Evolutionary conservation across 1,139 yeast species (phyloP), one percentile per base, ranked within the genome.

Genomic region (Pichia sp.): DNA sequence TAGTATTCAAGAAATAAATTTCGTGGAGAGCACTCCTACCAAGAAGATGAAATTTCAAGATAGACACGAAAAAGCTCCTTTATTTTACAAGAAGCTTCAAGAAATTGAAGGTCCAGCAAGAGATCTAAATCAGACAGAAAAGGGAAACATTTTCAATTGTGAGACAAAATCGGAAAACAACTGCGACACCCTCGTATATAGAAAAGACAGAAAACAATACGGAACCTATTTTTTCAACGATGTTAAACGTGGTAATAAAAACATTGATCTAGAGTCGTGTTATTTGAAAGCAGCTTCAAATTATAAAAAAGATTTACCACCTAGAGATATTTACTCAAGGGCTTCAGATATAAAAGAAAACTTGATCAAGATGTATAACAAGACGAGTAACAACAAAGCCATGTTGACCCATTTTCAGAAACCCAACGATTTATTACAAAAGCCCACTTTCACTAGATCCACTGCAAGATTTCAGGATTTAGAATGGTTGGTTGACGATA

Each of bases 401-500:
- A 35, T 16, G 29, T n/a, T 7, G 23, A 27, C 16, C 23, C 44
- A 40, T 23, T 36, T 16, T 27, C 8, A 9, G 10, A 27, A 28
- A 7, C 33, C 23, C 23, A 16, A 16, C 33, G 23, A 16, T 16
- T 16, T 16, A 16, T 16, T 16, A 10, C 33, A 33, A n/a, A 48
- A 44, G 27, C 49, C 54, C 27, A 33, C 53, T 3, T 53, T 54
- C 28, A 52, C 49, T 2, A 46, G 55, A 35, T 52, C 54, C 4
- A 49, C 57, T 2, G 49, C 49, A 4, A 40, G 60, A 41, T 58
- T 59, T 46, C 49, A 53, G 36, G 60, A 59, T 44, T 43, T 58
- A 23, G 59, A 59, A 43, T 60, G 64, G 64, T 41, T 56, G 10
- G 52, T 53, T 40, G 55, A 55, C 42, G 63, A 60, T 27, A 44